These are phyloP conservation scores for Laguncularia racemosa DNA, from an alignment of 345 rosid species.

Conservation along the genomic window DNA sequence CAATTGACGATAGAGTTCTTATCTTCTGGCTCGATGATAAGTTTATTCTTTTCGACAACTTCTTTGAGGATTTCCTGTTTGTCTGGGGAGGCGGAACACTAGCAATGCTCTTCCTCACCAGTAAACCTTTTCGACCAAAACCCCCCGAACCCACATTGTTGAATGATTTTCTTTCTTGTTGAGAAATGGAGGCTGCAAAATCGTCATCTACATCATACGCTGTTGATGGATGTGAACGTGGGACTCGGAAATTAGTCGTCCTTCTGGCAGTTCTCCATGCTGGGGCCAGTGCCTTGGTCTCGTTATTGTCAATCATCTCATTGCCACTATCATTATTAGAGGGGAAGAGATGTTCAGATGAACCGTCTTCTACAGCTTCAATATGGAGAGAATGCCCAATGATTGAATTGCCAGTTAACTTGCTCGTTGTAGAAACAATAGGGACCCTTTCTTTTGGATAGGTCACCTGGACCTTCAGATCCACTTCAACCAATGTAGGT, in stretches of 20 bases:
- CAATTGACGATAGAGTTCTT: conserved; percentile 77
- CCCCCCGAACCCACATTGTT: conserved; percentile 29
- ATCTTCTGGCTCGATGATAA: conserved; percentile 66
- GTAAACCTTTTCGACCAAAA: conserved; percentile 31
- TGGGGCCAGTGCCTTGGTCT: conserved; percentile 41
- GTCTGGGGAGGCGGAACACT: conserved; percentile 32
- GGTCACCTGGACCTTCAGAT: conserved; percentile 79
- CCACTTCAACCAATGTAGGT: conserved; percentile 65
- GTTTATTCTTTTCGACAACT: conserved; percentile 47
- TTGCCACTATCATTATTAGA: conserved; percentile 29
- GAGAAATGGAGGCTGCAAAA: conserved; percentile 21
- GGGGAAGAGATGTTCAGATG: conserved; percentile 45
- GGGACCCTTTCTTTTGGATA: conserved; percentile 77
- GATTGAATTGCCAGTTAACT: conserved; percentile 74
- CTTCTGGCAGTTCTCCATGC: conserved; percentile 96
- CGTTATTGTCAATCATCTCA: conserved; percentile 44
- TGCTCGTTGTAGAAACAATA: conserved; percentile 74
- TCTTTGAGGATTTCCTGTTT: conserved; percentile 40
- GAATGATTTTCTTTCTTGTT: conserved; percentile 37
- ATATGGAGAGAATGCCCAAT: conserved; percentile 86
- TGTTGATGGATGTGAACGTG: conserved; percentile 49
- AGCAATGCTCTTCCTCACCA: conserved; percentile 32
- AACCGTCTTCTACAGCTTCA: conserved; percentile 68
- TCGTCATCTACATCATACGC: conserved; percentile 35
- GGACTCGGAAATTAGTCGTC: conserved; percentile 64